Conservation (phyloP, 495 filamentous ascomycete species). For the Penicillium malachiteum region DNA sequence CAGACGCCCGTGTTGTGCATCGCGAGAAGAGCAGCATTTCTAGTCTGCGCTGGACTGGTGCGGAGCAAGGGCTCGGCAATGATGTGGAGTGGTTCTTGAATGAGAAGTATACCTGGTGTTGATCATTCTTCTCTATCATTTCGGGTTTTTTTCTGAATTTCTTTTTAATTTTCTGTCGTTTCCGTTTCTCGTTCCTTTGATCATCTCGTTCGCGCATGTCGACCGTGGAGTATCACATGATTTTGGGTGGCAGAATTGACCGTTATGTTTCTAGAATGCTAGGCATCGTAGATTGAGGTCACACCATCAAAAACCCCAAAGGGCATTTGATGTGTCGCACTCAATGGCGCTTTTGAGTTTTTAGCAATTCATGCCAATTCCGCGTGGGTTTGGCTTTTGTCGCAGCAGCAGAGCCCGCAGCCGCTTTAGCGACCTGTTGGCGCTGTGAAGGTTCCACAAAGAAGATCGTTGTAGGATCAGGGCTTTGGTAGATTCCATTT, state of each 20-base stretch:
- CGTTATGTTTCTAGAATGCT: conserved; percentile 21
- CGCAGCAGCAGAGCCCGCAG: conserved; percentile 30
- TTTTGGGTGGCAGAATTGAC: conserved; percentile 21
- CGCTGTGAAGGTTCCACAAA: conserved; percentile 38
- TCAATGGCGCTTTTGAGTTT: conserved; percentile 40
- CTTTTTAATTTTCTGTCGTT: conserved; percentile 3
- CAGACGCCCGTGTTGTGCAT: conserved; percentile 49
- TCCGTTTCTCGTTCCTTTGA: not conserved
- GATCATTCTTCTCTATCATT: conserved; percentile 18
- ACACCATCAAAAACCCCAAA: conserved; percentile 18
- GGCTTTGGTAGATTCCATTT: conserved; percentile 38
- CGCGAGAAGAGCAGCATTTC: conserved; percentile 63
- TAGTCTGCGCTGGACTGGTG: conserved; percentile 63
- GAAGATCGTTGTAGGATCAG: conserved; percentile 41
- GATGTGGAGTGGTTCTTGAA: conserved; percentile 82
- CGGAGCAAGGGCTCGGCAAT: conserved; percentile 42
- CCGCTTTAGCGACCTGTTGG: conserved; percentile 31
- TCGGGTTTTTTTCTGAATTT: conserved; percentile 10
- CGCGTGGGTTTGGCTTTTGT: conserved; percentile 55
- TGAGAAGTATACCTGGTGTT: conserved; percentile 96
- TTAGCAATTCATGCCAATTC: conserved; percentile 91
- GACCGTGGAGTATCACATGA: not conserved
- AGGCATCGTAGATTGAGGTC: conserved; percentile 16
- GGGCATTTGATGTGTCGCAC: conserved; percentile 15
- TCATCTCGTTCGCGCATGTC: conserved; percentile 1